Base-by-base conservation (phyloP, 1,284 basidiomycete species). In the Mycena sp. region DNA sequence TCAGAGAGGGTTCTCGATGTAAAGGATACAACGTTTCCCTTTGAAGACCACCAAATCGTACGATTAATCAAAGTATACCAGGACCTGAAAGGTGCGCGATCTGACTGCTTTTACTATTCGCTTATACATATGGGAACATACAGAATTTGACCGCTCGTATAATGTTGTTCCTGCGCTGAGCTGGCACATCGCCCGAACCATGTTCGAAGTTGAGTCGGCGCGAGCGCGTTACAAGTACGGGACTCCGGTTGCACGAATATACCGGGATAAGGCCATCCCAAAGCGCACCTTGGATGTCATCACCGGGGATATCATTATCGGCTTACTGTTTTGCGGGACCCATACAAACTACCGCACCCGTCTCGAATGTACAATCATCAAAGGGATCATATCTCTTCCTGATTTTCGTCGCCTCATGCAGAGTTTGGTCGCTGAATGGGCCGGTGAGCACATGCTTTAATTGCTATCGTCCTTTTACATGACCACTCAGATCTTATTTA, bases 361-460 rank as follows among this genome's bases (percentile, higher is more conserved):
- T 19, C 54, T 72, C 12, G 46, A 59, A 48, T 57, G 55, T 17
- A 65, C 67, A 23, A 10, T 51, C 6, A 54, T 55, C 0, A 67
- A 67, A 19, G 63, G 65, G 10, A 37, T 40, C 16, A 59, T 68
- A 23, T 63, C 69, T 6, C 55, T 71, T 4, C 55, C 62, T 1
- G 70, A 69, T 5, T 73, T 70, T 35, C 53, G 65, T 9, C 53
- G 55, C 21, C 23, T 69, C 45, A 67, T 73, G 64, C 38, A 43
- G 26, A 49, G 60, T 6, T 61, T 73, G 52, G 40, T 73, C 57
- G 60, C 54, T 1, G 72, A 73, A 54, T 73, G 72, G 72, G 65
- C 63, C 3, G 62, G 58, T 69, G 51, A 48, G 70, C 57, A 12
- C 2, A n/a, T 26, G 2, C 11, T 43, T 44, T 14, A 40, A 35